Conservation (phyloP, 352 stramenopile species). For the Globisporangium camurandrum region DNA sequence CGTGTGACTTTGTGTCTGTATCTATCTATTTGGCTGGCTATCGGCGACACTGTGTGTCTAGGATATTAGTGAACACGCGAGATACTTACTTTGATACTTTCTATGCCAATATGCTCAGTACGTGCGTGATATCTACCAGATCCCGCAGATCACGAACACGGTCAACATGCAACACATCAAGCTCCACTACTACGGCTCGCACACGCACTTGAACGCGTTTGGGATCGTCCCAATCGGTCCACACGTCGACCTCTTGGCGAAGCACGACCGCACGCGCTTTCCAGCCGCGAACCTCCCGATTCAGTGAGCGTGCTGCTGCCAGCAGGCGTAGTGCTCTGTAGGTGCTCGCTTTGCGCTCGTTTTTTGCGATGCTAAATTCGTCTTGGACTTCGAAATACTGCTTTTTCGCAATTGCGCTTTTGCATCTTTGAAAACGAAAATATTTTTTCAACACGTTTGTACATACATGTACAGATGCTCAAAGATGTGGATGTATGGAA, state of each 20-base stretch:
- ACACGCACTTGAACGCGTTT: constrained; percentile 91
- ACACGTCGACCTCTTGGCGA: constrained; percentile 35
- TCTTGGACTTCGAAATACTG: no score
- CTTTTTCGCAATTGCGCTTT: no score
- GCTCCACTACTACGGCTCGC: constrained; percentile 93
- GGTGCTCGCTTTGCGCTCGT: no score
- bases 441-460: no score
- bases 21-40: neutral
- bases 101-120: no score
- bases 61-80: no score
- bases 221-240: constrained; percentile 89
- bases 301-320: constrained; percentile 12
- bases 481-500: no score
- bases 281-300: constrained; percentile 22
- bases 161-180: constrained; percentile 97
- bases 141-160: constrained; percentile 75
- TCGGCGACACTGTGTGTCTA: constrained; percentile 4
- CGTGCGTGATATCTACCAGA: constrained; percentile 90
- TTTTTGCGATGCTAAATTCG: no score
- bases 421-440: no score
- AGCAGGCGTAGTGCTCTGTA: no score
- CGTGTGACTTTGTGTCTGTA: neutral
- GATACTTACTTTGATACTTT: no score
- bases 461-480: no score
- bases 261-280: constrained; percentile 70